A percentile compares a stretch with the other conserved stretches of the same genome.
These are phyloP conservation scores for Verticillium nubilum DNA, from an alignment of 2,329 filamentous ascomycete genomes.

Conservation along the genomic window DNA sequence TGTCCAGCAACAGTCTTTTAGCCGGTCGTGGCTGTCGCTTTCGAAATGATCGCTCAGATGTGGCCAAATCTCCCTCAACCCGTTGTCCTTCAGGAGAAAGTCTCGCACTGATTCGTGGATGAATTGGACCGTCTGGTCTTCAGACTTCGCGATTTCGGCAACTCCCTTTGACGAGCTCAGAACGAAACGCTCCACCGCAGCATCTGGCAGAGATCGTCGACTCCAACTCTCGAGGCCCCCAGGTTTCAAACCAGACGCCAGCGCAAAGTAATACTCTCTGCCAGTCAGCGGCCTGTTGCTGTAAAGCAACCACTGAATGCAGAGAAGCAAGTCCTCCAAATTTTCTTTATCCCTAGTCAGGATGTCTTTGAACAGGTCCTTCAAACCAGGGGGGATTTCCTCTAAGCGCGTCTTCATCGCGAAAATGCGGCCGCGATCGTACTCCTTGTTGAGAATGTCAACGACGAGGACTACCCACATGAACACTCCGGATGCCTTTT, in stretches of 20 bases:
- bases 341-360: slow-evolving; percentile 37
- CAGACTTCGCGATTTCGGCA: slow-evolving; percentile 28
- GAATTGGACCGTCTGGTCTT: slow-evolving; percentile 40
- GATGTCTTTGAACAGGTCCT: slow-evolving; percentile 41
- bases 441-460: slow-evolving; percentile 29
- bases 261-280: slow-evolving; percentile 33
- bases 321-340: slow-evolving; percentile 31
- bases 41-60: neutral
- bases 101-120: slow-evolving; percentile 41
- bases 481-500: slow-evolving; percentile 36
- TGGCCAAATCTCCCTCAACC: neutral
- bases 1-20: slow-evolving; percentile 2
- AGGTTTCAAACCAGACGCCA: slow-evolving; percentile 13
- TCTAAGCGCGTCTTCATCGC: slow-evolving; percentile 12
- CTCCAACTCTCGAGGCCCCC: no score
- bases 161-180: slow-evolving; percentile 39
- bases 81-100: slow-evolving; percentile 23
- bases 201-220: slow-evolving; percentile 9
- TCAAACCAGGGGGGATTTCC: slow-evolving; percentile 27
- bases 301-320: slow-evolving; percentile 45
- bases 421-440: slow-evolving; percentile 14
- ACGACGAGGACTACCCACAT: slow-evolving; percentile 37
- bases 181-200: slow-evolving; percentile 17
- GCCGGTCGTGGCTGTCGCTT: neutral
- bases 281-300: slow-evolving; percentile 31